Conservation (phyloP, 1,139 yeast genomes). For the Lodderomyces orthopsilosis region DNA sequence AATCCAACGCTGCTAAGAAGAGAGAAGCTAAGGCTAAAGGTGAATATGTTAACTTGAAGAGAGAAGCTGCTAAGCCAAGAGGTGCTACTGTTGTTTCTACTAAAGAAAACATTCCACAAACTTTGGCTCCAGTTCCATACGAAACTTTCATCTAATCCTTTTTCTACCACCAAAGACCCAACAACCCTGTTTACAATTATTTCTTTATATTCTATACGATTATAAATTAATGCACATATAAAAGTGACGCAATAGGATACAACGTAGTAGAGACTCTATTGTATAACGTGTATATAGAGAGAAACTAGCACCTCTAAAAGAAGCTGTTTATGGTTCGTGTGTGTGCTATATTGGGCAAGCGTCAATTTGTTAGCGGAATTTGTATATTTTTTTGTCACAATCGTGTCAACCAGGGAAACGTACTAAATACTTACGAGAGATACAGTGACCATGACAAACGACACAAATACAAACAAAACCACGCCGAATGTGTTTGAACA, state of each 20-base stretch:
- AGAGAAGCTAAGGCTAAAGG: constrained; percentile 95
- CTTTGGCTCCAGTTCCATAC: constrained; percentile 98
- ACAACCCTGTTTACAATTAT: constrained; percentile 8
- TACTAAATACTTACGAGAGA: background rate
- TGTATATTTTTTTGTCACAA: background rate
- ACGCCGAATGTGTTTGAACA: constrained; percentile 26
- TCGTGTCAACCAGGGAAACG: background rate
- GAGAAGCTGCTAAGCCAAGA: constrained; percentile 99
- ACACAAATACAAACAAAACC: background rate
- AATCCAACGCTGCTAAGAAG: constrained; percentile 91
- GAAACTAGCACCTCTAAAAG: too few relatives aligned
- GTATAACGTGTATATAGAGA: too few relatives aligned
- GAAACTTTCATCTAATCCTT: constrained; percentile 87
- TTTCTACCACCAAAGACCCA: constrained; percentile 3
- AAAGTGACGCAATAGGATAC: background rate
- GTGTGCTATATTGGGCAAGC: too few relatives aligned
- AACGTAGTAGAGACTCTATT: background rate
- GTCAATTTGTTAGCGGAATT: too few relatives aligned
- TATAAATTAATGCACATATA: constrained; percentile 15
- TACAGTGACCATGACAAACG: background rate
- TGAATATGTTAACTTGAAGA: constrained; percentile 86
- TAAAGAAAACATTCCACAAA: constrained; percentile 84
- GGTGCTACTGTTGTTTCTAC: constrained; percentile 79
- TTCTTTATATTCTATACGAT: constrained; percentile 12
- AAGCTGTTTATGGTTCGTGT: too few relatives aligned